phyloP scores from a whole-genome alignment of 257 asterid genomes.

The Przewalskia tangutica region DNA sequence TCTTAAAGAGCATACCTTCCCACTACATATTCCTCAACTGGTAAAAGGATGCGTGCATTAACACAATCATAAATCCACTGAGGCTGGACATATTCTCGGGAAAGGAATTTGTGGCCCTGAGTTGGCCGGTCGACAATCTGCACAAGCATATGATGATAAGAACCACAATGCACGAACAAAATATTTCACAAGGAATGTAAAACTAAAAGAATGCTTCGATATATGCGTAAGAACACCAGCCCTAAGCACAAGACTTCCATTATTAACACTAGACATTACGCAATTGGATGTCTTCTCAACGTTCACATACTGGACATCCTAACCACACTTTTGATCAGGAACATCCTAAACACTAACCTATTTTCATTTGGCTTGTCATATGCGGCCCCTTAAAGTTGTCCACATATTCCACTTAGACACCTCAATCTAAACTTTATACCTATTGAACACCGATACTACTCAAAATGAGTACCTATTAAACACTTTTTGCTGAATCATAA shows the following conservation, averaged over 20 bases:
- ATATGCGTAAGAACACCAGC: not conserved
- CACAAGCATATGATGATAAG: constrained; percentile 11
- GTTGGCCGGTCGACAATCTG: constrained; percentile 94
- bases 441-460: too few relatives aligned
- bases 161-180: not conserved
- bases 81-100: constrained; percentile 90
- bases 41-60: constrained; percentile 73
- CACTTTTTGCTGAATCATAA: too few relatives aligned
- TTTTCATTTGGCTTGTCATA: not conserved
- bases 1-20: constrained; percentile 56
- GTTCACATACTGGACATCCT: not conserved
- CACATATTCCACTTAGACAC: too few relatives aligned
- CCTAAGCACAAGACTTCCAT: not conserved
- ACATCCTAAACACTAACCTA: not conserved
- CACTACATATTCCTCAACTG: constrained; percentile 59
- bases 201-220: not conserved
- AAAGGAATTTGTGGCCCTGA: constrained; percentile 67
- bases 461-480: too few relatives aligned
- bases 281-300: not conserved
- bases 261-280: not conserved
- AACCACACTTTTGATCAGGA: not conserved
- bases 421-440: too few relatives aligned
- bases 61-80: constrained; percentile 94
- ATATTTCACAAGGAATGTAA: not conserved
- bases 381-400: too few relatives aligned